Percentiles rank a stretch among this genome's conserved stretches.
Evolutionary conservation across 208 protist species (phyloP).

Genomic region (Trypanosoma caninum): DNA sequence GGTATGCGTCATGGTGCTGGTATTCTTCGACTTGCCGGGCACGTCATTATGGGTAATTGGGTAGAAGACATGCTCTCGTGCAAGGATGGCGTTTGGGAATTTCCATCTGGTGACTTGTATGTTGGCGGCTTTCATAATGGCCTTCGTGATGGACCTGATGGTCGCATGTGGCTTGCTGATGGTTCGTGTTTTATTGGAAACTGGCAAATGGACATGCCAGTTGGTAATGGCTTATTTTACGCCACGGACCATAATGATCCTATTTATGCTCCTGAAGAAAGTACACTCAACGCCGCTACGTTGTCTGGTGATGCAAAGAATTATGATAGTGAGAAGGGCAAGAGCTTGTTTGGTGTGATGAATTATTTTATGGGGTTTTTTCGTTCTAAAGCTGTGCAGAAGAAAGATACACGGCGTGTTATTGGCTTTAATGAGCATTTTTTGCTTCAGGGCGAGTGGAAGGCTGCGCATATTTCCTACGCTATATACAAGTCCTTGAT

Average conservation of each 20-base stretch:
- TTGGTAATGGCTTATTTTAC: slow-evolving; percentile 57
- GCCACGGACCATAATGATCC: slow-evolving; percentile 47
- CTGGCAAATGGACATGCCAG: slow-evolving; percentile 57
- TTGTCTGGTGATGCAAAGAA: neutral
- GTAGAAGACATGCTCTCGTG: slow-evolving; percentile 55
- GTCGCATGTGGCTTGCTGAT: slow-evolving; percentile 59
- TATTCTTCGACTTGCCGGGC: slow-evolving; percentile 51
- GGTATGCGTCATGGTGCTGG: slow-evolving; percentile 68
- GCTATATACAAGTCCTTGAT: slow-evolving; percentile 13
- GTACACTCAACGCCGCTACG: too few species aligned
- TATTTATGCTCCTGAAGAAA: slow-evolving; percentile 29
- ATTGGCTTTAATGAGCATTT: slow-evolving; percentile 23
- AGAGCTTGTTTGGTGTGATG: slow-evolving; percentile 16
- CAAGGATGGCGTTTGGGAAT: slow-evolving; percentile 55
- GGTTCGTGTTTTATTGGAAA: slow-evolving; percentile 64
- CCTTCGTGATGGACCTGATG: slow-evolving; percentile 23
- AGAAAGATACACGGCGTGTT: neutral
- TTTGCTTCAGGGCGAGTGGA: slow-evolving; percentile 24
- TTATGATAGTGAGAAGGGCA: neutral
- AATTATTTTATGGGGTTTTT: slow-evolving; percentile 15
- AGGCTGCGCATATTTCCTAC: slow-evolving; percentile 1
- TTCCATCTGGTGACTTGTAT: slow-evolving; percentile 75
- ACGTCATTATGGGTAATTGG: slow-evolving; percentile 72
- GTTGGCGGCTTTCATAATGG: slow-evolving; percentile 58
- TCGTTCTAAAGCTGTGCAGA: slow-evolving; percentile 4